Evolutionary conservation across 2,329 filamentous ascomycete species (phyloP).

Genomic region (Leptographium procerum): DNA sequence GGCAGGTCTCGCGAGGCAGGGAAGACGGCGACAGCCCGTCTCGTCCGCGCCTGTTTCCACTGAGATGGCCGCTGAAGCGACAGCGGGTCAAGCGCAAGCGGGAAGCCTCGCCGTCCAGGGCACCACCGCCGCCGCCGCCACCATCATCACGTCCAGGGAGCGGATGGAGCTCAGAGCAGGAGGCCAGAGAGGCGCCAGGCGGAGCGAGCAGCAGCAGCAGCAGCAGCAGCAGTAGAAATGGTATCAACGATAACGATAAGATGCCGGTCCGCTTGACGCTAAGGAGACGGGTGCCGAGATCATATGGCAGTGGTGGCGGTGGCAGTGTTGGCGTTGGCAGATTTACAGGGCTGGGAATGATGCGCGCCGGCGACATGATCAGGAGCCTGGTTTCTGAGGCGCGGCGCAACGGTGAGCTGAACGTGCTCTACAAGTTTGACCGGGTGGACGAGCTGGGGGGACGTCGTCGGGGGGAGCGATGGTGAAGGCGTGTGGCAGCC

Average conservation of each 20-base stretch:
- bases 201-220: not conserved
- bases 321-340: too few relatives aligned
- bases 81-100: not conserved
- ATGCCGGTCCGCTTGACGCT: not conserved
- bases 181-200: not conserved
- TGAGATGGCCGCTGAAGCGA: not conserved
- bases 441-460: conserved; percentile 11
- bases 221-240: not conserved
- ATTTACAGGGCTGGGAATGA: not conserved
- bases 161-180: not conserved
- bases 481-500: not conserved
- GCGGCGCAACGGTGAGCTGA: not conserved
- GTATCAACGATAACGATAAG: not conserved
- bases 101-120: not conserved
- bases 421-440: conserved; percentile 11
- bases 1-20: not conserved
- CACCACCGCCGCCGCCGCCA: not conserved
- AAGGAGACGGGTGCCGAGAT: not conserved
- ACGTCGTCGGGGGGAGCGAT: conserved; percentile 4
- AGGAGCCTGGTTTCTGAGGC: not conserved
- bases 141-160: not conserved
- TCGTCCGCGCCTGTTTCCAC: not conserved
- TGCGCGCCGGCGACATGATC: not conserved
- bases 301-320: too few relatives aligned
- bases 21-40: not conserved